Evolutionary conservation across 2,329 filamentous ascomycete species (phyloP), one percentile per base, ranked within the genome.

Genomic region (Trichoderma breve): DNA sequence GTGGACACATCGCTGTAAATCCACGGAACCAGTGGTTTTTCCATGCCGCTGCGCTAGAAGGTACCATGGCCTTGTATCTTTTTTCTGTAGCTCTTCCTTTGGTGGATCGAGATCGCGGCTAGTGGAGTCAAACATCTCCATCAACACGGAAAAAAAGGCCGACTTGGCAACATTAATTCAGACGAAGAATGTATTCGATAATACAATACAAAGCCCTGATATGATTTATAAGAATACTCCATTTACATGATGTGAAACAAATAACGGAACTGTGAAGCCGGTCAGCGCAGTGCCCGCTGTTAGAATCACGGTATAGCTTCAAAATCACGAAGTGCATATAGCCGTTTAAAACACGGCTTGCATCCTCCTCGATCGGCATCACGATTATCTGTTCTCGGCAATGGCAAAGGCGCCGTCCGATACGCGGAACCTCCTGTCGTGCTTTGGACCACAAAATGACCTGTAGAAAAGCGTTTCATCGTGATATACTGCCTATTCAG

Each of bases 1-100:
- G 71, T 70, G 71, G 71, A 67, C 71, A 72, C 71, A 72, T 72
- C 51, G 53, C 66, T 64, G 30, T 51, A 65, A 65, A 32, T 14
- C 26, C 11, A n/a, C 68, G 71, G 71, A 55, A 26, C 61, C 39
- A 57, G 68, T 32, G 51, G 62, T 71, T 73, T 70, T 62, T 73
- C 67, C 67, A 70, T 36, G 67, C 67, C 67, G 67, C 28, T n/a
- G 55, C 28, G n/a, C 57, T 24, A 34, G 39, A 15, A 51, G 57
- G 67, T 70, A 62, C 67, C 11, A 15, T 12, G 11, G 51, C 28
- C 32, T 51, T 14, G 67, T 70, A 62, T 58, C 39, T 47, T 43
- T 18, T 43, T 24, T 30, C 43, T 51, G 43, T 21, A 21, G 15
- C 55, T 12, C 26, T 60, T 30, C 51, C 7, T 24, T 51, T 51